These are phyloP conservation scores for Plasmodium fragile DNA, from an alignment of 169 alveolate genomes.

Conservation along the genomic window DNA sequence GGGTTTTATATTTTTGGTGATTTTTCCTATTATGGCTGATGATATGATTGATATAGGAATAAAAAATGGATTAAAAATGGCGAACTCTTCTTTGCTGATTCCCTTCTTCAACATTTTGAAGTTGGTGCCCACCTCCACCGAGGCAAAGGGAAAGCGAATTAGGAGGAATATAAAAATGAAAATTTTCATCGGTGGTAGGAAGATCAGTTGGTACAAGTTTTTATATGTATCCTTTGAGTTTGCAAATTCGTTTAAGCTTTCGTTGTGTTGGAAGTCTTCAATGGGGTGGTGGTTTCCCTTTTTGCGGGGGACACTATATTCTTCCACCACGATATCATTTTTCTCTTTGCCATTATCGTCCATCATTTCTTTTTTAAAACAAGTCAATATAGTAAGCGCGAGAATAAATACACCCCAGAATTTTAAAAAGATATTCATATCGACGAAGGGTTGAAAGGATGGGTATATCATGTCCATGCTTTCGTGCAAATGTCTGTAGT, in stretches of 20 bases:
- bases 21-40: conserved; percentile 82
- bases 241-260: conserved; percentile 66
- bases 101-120: conserved; percentile 84
- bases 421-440: conserved; percentile 81
- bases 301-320: conserved; percentile 1
- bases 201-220: conserved; percentile 70
- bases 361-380: conserved; percentile 36
- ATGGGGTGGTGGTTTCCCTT: neutral
- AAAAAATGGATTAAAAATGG: conserved; percentile 77
- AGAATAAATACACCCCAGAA: conserved; percentile 82
- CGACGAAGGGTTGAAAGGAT: conserved; percentile 73
- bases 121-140: conserved; percentile 82
- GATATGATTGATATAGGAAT: conserved; percentile 81
- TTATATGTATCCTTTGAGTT: conserved; percentile 72
- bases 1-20: conserved; percentile 25
- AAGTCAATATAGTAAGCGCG: conserved; percentile 75
- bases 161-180: conserved; percentile 74
- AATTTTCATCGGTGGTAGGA: conserved; percentile 79
- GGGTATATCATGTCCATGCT: conserved; percentile 31
- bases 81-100: conserved; percentile 82
- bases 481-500: conserved; percentile 29
- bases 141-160: conserved; percentile 78
- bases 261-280: conserved; percentile 50
- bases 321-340: conserved; percentile 8
- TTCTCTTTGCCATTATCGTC: conserved; percentile 37